phyloP scores from a whole-genome alignment of 257 asterid genomes.

The Nicotiana obtusifolia region DNA sequence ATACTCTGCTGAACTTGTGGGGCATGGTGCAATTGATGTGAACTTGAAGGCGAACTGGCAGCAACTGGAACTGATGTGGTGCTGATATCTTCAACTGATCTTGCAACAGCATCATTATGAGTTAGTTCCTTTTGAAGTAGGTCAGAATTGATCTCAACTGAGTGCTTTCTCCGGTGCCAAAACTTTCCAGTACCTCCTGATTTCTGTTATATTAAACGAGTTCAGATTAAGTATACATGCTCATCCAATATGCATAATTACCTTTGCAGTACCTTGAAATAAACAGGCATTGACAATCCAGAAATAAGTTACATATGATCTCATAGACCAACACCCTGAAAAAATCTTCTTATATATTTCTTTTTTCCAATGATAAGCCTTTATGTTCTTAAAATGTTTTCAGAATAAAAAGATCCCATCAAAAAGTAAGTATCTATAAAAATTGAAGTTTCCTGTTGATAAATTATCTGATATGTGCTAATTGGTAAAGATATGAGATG shows the following conservation, averaged over 20 bases:
- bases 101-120: constrained; percentile 24
- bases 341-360: not conserved
- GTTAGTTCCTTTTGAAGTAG: constrained; percentile 47
- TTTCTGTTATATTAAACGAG: constrained; percentile 38
- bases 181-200: constrained; percentile 57
- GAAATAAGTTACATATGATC: not conserved
- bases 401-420: not conserved
- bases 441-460: not conserved
- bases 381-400: not conserved
- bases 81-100: constrained; percentile 39
- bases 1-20: constrained; percentile 37
- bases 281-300: not conserved
- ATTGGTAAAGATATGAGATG: not conserved
- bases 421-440: not conserved
- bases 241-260: not conserved
- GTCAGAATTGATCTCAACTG: constrained; percentile 59
- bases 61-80: constrained; percentile 46
- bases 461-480: not conserved
- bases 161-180: constrained; percentile 76
- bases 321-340: not conserved
- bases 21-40: constrained; percentile 46
- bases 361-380: not conserved
- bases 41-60: constrained; percentile 55
- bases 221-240: not conserved
- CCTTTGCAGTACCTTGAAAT: not conserved